Evolutionary conservation across 805 yeast genomes (phyloP), one percentile per base, ranked within the genome.

Genomic region (Barnettozyma californica): DNA sequence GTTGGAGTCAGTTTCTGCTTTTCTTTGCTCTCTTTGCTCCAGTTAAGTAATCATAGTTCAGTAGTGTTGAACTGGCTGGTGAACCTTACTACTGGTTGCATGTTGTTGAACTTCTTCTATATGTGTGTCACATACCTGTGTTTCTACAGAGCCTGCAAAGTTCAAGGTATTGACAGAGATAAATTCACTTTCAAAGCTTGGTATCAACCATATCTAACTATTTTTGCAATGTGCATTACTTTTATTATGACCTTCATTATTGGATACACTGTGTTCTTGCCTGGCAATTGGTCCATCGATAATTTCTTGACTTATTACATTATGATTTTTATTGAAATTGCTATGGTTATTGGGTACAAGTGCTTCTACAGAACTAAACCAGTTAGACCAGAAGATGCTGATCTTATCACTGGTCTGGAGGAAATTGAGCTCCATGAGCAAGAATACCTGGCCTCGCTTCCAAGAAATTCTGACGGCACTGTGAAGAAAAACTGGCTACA

Each of bases 181-280:
- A 41, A 60, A 2, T 65, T 83, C 48, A 70, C 73, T 7, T 81
- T 74, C 66, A 71, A 61, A 44, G 76, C 81, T 9, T 75, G 78
- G 76, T 69, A 69, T 53, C 87, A 83, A 64, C 89, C 89, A 9
- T 81, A 73, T 56, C 65, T 76, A 16, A 75, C 83, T 1, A 66
- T 68, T 44, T 63, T 77, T 48, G 82, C 81, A 0, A 60, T 76
- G 18, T 51, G 66, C 41, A 64, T 75, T 43, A 69, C 76, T 9
- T 46, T 69, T 47, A 63, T 71, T 54, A 73, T 87, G 87, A 62
- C 78, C 53, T 66, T 78, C 56, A 65, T 79, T 25, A 76, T 79
- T 46, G 95, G 95, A 9, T 88, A 85, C 68, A 69, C 80, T 4
- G 84, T 80, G 1, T 87, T 88, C 67, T 63, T 83, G 53, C 83